Percentiles rank a stretch among this genome's conserved stretches.
phyloP scores from a whole-genome alignment of 495 filamentous ascomycete genomes.

The Aspergillus campestris region DNA sequence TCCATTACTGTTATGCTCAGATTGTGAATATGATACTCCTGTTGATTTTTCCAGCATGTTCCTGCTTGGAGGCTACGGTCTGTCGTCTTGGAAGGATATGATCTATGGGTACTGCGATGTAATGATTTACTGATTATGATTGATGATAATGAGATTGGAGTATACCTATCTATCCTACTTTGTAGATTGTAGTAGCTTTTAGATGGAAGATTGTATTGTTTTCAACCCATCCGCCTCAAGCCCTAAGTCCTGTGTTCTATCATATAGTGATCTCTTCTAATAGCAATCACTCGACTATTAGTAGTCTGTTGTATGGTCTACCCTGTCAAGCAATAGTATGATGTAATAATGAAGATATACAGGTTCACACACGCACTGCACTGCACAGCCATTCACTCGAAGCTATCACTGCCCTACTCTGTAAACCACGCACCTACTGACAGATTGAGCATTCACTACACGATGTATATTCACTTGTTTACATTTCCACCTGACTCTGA shows the following conservation, averaged over 20 bases:
- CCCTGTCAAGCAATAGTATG: neutral
- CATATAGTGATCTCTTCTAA: no score
- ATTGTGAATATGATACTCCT: slow-evolving; percentile 7
- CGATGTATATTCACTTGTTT: slow-evolving; percentile 4
- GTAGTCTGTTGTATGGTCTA: neutral
- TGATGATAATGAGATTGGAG: slow-evolving; percentile 13
- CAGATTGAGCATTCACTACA: neutral
- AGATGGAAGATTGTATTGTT: no score
- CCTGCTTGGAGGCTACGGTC: neutral
- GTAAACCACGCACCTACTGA: no score
- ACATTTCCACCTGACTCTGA: neutral
- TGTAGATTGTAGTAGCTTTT: no score
- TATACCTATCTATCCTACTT: neutral
- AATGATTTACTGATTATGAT: slow-evolving; percentile 10
- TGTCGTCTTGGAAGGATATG: neutral
- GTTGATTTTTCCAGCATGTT: slow-evolving; percentile 13
- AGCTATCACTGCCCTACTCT: no score
- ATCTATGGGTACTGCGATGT: slow-evolving; percentile 1
- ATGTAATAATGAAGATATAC: no score
- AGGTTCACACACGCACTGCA: no score
- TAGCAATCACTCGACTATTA: neutral
- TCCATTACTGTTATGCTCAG: neutral
- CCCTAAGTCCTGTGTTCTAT: neutral
- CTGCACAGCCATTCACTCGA: no score
- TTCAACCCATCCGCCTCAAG: no score